Percentiles rank a stretch among this genome's conserved stretches.
Evolutionary conservation across 345 rosid species (phyloP).

Genomic region (Orychophragmus violaceus): DNA sequence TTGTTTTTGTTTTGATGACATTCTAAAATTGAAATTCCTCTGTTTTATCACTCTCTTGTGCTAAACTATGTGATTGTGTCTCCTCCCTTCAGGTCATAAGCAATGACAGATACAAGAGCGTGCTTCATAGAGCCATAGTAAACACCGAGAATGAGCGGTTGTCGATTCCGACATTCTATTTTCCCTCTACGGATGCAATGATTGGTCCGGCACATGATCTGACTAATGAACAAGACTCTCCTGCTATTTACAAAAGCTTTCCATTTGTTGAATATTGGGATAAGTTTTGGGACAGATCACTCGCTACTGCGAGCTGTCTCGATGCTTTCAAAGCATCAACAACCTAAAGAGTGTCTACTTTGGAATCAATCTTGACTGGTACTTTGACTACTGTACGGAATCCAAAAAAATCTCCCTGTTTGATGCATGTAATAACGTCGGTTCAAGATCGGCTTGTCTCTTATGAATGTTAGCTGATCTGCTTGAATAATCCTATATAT

Average conservation of each 20-base stretch:
- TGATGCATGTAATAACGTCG: not conserved
- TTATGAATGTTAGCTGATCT: too few relatives aligned
- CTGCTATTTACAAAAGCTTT: conserved; percentile 33
- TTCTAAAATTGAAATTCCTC: not conserved
- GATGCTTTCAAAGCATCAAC: conserved; percentile 46
- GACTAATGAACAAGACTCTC: conserved; percentile 24
- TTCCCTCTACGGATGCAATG: conserved; percentile 48
- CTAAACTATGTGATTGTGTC: not conserved
- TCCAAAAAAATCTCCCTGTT: not conserved
- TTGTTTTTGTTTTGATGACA: too few relatives aligned
- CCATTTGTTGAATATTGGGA: conserved; percentile 48
- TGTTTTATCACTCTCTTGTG: not conserved
- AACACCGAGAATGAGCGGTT: conserved; percentile 40
- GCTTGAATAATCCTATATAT: too few relatives aligned
- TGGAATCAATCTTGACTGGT: too few relatives aligned
- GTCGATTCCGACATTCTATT: conserved; percentile 50
- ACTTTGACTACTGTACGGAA: not conserved
- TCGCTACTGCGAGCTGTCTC: conserved; percentile 47
- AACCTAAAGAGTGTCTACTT: not conserved
- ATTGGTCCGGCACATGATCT: conserved; percentile 37
- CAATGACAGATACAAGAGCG: conserved; percentile 55
- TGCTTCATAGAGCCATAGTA: conserved; percentile 52
- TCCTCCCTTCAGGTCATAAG: conserved; percentile 33
- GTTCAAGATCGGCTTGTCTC: too few relatives aligned
- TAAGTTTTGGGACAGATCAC: conserved; percentile 56